A percentile compares a stretch with the other conserved stretches of the same genome.
These are phyloP conservation scores for Teunomyces atbi DNA, from an alignment of 805 yeast species.

Conservation along the genomic window DNA sequence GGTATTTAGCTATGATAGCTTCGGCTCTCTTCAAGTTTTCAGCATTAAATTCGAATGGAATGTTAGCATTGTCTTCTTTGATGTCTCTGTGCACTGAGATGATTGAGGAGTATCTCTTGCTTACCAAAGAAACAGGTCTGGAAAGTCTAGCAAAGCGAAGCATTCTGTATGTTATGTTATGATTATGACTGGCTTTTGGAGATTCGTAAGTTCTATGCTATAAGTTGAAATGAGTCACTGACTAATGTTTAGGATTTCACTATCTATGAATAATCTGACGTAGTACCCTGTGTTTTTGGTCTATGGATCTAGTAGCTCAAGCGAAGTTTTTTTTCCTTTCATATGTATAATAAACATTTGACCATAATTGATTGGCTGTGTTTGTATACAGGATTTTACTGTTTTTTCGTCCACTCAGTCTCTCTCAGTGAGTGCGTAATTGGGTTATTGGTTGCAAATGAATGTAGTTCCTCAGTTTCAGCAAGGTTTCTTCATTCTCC, in stretches of 20 bases:
- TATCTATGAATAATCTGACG: not conserved
- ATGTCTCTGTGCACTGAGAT: conserved; percentile 72
- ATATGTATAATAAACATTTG: conserved; percentile 8
- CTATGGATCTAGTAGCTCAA: conserved; percentile 3
- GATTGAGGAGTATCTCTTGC: conserved; percentile 37
- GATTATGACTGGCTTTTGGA: not conserved
- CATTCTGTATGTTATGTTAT: conserved; percentile 13
- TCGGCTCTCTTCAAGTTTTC: conserved; percentile 70
- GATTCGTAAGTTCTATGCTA: not conserved
- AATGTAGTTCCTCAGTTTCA: not conserved
- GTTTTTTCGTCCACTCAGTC: not conserved
- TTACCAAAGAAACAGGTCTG: conserved; percentile 12
- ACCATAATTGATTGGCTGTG: conserved; percentile 10
- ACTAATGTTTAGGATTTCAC: not conserved
- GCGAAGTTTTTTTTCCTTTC: conserved; percentile 7
- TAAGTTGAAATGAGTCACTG: not conserved
- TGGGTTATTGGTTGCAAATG: not conserved
- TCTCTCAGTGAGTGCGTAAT: not conserved
- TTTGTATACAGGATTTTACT: conserved; percentile 1
- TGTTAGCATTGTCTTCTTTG: conserved; percentile 59
- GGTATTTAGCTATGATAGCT: conserved; percentile 74
- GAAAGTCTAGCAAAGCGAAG: conserved; percentile 18
- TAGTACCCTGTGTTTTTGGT: conserved; percentile 1
- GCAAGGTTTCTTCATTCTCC: no score
- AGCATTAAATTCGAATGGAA: conserved; percentile 69